phyloP scores from a whole-genome alignment of 225 moss, liverwort and hornwort species.

The Physcomitrellopsis africana region DNA sequence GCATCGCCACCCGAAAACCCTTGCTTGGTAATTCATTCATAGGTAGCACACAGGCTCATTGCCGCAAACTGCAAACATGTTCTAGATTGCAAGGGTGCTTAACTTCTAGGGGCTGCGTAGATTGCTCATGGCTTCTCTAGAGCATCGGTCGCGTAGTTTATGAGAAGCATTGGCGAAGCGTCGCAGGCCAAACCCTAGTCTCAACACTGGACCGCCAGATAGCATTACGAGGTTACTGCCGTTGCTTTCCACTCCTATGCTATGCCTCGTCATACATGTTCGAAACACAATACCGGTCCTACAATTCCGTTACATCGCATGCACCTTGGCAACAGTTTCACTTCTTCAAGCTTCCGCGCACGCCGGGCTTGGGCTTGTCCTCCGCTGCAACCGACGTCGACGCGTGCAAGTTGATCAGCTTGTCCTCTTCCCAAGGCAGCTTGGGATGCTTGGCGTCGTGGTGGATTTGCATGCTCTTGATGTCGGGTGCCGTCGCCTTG shows the following conservation, averaged over 20 bases:
- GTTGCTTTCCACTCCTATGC: conserved; percentile 17
- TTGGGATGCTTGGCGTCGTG: conserved; percentile 96
- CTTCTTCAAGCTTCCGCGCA: conserved; percentile 96
- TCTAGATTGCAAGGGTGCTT: too few species aligned
- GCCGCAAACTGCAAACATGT: too few species aligned
- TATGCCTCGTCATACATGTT: conserved; percentile 37
- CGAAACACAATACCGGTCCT: conserved; percentile 25
- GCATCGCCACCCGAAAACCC: too few species aligned
- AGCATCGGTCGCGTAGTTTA: conserved; percentile 30
- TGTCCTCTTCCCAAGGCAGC: conserved; percentile 89
- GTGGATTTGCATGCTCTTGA: conserved; percentile 93
- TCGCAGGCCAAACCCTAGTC: conserved; percentile 36
- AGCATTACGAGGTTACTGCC: conserved; percentile 12
- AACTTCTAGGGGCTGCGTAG: not conserved
- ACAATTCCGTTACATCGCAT: conserved; percentile 11
- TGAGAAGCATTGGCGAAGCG: conserved; percentile 24
- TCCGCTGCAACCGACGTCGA: conserved; percentile 17
- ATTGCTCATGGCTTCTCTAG: conserved; percentile 1
- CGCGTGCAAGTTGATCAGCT: conserved; percentile 78
- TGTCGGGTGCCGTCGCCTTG: conserved; percentile 86
- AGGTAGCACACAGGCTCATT: too few species aligned
- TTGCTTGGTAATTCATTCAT: too few species aligned
- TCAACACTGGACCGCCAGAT: conserved; percentile 6
- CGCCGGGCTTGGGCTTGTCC: conserved; percentile 72
- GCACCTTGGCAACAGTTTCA: conserved; percentile 29